A percentile compares a stretch with the other conserved stretches of the same genome.
These are phyloP conservation scores for Amanita fuliginea DNA, from an alignment of 768 basidiomycete species.

Conservation along the genomic window DNA sequence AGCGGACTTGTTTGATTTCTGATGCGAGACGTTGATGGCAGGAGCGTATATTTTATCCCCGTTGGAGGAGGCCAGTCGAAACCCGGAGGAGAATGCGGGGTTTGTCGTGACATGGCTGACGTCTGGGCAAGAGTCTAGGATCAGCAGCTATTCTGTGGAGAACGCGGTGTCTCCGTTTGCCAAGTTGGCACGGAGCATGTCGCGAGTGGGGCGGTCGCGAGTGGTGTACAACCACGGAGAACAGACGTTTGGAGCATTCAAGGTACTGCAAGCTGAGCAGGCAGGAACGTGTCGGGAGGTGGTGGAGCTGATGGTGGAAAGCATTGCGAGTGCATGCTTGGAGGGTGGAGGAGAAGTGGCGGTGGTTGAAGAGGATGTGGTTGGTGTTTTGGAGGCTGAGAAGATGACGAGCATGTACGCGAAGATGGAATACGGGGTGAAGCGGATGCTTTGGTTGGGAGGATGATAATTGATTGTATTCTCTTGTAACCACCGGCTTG, in stretches of 20 bases:
- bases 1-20: constrained; percentile 3
- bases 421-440: constrained; percentile 91
- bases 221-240: constrained; percentile 15
- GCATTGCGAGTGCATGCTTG: constrained; percentile 56
- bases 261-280: constrained; percentile 54
- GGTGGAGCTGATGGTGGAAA: constrained; percentile 63
- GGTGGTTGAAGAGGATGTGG: constrained; percentile 60
- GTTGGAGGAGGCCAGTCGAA: constrained; percentile 84
- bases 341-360: constrained; percentile 40
- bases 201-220: neutral
- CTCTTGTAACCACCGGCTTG: too few relatives aligned
- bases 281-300: constrained; percentile 69
- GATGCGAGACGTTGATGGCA: constrained; percentile 16
- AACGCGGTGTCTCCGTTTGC: constrained; percentile 31
- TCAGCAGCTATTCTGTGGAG: constrained; percentile 77
- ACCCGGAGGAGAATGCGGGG: constrained; percentile 81
- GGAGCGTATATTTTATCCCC: constrained; percentile 95
- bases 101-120: constrained; percentile 76
- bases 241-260: constrained; percentile 62
- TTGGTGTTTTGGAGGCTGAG: constrained; percentile 69
- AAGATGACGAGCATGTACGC: constrained; percentile 78
- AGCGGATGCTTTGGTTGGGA: constrained; percentile 82
- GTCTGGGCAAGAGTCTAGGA: constrained; percentile 59
- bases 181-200: neutral
- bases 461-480: constrained; percentile 23